Base-by-base conservation (phyloP, 352 stramenopile species). In the Blastocystis sp. region DNA sequence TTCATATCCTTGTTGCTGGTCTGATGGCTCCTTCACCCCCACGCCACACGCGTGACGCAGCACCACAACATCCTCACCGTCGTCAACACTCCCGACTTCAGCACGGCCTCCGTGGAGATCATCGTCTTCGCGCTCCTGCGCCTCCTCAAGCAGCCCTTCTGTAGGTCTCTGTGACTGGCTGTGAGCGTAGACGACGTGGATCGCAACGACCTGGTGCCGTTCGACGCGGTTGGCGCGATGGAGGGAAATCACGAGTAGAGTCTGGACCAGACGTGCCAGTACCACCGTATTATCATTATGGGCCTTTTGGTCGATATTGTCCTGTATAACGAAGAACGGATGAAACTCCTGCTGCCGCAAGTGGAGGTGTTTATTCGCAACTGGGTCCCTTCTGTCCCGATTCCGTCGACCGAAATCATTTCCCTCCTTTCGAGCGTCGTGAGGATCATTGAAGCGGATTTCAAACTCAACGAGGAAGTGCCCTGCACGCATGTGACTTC, bases 201-300 rank as follows among this genome's bases (percentile, higher is more conserved):
- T 3, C 3, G 19, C 21, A 12, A 37, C 16, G n/a, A 67, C 26
- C 16, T 63, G n/a, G n/a, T n/a, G 1, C 26, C 16, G 1, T 85
- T 85, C 60, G 74, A 85, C 26, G 60, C 45, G 2, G 74, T 85
- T 31, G 33, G 4, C 10, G n/a, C 35, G 29, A 2, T 29, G 33
- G 12, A 45, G 13, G 10, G 24, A 35, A 21, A 19, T 85, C 29
- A 35, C 33, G 41, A 59, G 3, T 69, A 85, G 74, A 85, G 74
- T 85, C 26, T 85, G 24, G n/a, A 61, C 4, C 50, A 66, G 50
- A 67, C 16, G 19, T 19, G 29, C 1, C 74, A 85, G 33, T 45
- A 59, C 13, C 74, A 85, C 13, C 74, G 74, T 10, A 69, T 85
- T 35, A 85, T 85, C 26, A 26, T 85, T 26, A 59, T 85, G 10